phyloP scores from a whole-genome alignment of 306 rosid species.

The Coriaria nepalensis region DNA sequence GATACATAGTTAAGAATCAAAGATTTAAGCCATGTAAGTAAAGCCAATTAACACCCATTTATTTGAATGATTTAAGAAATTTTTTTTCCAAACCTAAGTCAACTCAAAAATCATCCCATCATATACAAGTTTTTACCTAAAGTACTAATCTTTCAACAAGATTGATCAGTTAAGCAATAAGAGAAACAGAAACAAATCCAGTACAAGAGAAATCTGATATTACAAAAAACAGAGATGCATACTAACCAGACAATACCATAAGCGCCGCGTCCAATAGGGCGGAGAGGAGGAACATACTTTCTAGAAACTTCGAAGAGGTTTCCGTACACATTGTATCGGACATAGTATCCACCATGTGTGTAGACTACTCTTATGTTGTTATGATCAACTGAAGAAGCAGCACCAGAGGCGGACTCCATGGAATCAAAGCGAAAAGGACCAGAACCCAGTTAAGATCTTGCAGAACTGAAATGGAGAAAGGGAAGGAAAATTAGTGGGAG shows the following conservation, averaged over 20 bases:
- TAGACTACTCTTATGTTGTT: constrained; percentile 38
- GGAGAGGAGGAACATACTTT: constrained; percentile 83
- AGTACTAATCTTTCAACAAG: neutral
- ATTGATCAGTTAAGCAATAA: constrained; percentile 1
- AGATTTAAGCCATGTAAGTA: constrained; percentile 11
- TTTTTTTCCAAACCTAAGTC: neutral
- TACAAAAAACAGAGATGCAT: neutral
- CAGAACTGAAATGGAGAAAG: neutral
- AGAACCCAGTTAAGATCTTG: constrained; percentile 1
- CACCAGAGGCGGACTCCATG: constrained; percentile 23
- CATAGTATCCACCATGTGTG: constrained; percentile 67
- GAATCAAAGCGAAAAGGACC: constrained; percentile 14
- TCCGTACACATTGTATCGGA: constrained; percentile 79
- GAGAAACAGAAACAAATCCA: constrained; percentile 7
- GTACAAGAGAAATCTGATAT: neutral
- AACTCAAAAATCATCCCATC: neutral
- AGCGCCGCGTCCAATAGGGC: constrained; percentile 96
- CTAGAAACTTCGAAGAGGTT: constrained; percentile 80
- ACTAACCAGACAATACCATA: constrained; percentile 88
- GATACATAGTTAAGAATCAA: constrained; percentile 8
- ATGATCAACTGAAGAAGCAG: constrained; percentile 27
- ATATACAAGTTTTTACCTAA: no score
- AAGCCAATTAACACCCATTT: no score
- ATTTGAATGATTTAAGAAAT: no score
- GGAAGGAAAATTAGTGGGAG: no score